Percentiles rank a stretch among this genome's conserved stretches.
Evolutionary conservation across 2,329 filamentous ascomycete species (phyloP).

Genomic region (Emmonsia crescens): DNA sequence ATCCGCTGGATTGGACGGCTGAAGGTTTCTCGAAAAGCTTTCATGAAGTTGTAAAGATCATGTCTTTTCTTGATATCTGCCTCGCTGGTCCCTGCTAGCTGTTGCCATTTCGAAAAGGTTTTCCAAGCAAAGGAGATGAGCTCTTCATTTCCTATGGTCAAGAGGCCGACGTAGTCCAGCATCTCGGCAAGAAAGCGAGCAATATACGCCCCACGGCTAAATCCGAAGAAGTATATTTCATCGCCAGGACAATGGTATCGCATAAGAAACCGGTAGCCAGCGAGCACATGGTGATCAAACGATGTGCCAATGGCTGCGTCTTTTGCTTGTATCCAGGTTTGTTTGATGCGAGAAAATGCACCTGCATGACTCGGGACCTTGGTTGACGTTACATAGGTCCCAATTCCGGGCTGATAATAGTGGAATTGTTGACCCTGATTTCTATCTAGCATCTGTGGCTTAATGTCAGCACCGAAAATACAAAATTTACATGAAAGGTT

Average conservation of each 20-base stretch:
- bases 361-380: constrained; percentile 23
- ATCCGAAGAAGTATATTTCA: constrained; percentile 47
- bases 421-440: constrained; percentile 13
- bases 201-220: constrained; percentile 43
- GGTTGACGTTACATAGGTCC: constrained; percentile 33
- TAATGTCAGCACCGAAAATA: constrained; percentile 1
- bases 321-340: constrained; percentile 12
- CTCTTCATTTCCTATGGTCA: constrained; percentile 44
- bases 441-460: constrained; percentile 31
- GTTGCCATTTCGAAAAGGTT: constrained; percentile 23
- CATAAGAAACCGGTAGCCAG: constrained; percentile 47
- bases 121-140: constrained; percentile 42
- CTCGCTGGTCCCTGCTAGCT: constrained; percentile 18
- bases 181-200: constrained; percentile 44
- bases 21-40: constrained; percentile 41
- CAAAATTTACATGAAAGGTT: neutral
- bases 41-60: constrained; percentile 22
- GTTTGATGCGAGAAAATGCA: constrained; percentile 17
- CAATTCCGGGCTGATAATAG: constrained; percentile 28
- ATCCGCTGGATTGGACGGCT: constrained; percentile 38
- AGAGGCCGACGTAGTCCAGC: constrained; percentile 40
- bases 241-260: constrained; percentile 42
- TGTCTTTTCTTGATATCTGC: constrained; percentile 9
- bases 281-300: constrained; percentile 43
- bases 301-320: constrained; percentile 17